Evolutionary conservation across 2,329 filamentous ascomycete genomes (phyloP).

Genomic region (Fusarium buharicum): DNA sequence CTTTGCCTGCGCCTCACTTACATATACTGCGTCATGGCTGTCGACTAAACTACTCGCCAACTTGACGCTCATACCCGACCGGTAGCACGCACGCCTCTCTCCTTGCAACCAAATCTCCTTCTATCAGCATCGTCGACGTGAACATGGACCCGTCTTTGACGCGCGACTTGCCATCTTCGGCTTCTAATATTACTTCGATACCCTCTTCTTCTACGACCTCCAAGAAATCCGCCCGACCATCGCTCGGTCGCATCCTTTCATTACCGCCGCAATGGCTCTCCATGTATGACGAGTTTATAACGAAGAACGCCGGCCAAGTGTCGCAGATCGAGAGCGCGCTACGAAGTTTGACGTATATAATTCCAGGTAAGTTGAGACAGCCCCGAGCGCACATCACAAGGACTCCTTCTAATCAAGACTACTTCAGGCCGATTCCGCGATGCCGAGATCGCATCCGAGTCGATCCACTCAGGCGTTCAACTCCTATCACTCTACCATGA

Average conservation of each 20-base stretch:
- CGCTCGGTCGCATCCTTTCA: constrained; percentile 58
- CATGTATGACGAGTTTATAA: constrained; percentile 89
- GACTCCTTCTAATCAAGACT: constrained; percentile 16
- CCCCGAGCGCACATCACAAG: background rate
- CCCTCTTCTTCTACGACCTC: constrained; percentile 21
- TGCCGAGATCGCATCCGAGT: constrained; percentile 94
- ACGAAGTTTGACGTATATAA: constrained; percentile 93
- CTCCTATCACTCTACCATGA: constrained; percentile 95
- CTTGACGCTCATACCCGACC: constrained; percentile 10
- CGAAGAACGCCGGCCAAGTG: constrained; percentile 92
- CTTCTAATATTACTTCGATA: constrained; percentile 29
- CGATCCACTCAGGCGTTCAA: constrained; percentile 87
- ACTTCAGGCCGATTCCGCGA: constrained; percentile 81
- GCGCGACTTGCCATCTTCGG: constrained; percentile 33
- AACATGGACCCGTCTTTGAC: constrained; percentile 40
- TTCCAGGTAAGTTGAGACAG: constrained; percentile 70
- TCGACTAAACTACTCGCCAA: constrained; percentile 18
- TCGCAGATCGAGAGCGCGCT: constrained; percentile 95
- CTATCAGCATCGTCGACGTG: constrained; percentile 6
- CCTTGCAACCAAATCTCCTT: constrained; percentile 24
- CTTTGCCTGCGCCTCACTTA: background rate
- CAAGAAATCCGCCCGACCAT: constrained; percentile 36
- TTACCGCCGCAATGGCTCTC: constrained; percentile 73
- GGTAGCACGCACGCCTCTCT: constrained; percentile 28
- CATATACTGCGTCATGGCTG: constrained; percentile 34